Conservation (phyloP, 495 filamentous ascomycete genomes). For the Aspergillus sparsus region DNA sequence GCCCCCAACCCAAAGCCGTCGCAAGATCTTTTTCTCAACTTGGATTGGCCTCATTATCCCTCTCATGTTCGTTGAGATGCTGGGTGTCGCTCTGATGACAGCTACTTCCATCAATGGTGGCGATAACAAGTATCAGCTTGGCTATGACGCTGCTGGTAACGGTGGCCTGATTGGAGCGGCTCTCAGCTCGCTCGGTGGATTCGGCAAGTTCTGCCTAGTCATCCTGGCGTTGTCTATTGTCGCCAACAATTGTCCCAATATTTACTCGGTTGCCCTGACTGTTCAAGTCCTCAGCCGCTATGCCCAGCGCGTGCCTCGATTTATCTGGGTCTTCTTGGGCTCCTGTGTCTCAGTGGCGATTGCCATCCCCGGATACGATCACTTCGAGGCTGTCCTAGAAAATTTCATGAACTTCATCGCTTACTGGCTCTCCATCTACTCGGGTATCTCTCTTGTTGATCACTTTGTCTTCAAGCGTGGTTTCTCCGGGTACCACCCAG, state of each 20-base stretch:
- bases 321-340: conserved; percentile 71
- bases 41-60: conserved; percentile 71
- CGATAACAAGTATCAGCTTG: conserved; percentile 56
- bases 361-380: conserved; percentile 72
- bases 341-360: conserved; percentile 73
- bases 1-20: conserved; percentile 57
- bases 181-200: conserved; percentile 66
- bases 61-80: conserved; percentile 75
- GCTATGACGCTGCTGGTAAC: conserved; percentile 62
- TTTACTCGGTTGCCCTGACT: conserved; percentile 78
- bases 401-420: conserved; percentile 81
- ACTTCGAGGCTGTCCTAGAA: conserved; percentile 70
- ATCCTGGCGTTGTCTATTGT: conserved; percentile 78
- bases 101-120: conserved; percentile 54
- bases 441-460: conserved; percentile 68
- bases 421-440: conserved; percentile 86
- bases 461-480: conserved; percentile 77
- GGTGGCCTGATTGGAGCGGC: conserved; percentile 72
- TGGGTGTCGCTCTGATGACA: conserved; percentile 72
- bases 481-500: conserved; percentile 60
- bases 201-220: conserved; percentile 82
- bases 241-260: conserved; percentile 86
- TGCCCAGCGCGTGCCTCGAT: conserved; percentile 71
- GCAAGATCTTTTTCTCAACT: conserved; percentile 67
- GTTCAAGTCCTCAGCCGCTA: conserved; percentile 68